Conservation (phyloP, 768 basidiomycete genomes). For the Tubosaeta brunneosetosa region DNA sequence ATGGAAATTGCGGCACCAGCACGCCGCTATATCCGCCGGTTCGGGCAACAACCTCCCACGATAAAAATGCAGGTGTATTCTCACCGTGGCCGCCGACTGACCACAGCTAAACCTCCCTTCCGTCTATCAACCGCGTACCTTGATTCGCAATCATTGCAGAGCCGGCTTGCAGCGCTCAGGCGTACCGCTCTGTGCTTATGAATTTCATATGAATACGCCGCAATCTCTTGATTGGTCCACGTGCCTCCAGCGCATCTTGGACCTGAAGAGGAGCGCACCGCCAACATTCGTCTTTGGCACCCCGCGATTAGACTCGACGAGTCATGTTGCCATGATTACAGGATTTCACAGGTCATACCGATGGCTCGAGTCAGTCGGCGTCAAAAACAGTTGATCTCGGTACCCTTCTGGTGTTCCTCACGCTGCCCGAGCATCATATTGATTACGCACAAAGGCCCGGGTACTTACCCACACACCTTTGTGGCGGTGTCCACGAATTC, state of each 20-base stretch:
- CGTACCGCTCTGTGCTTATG: not conserved
- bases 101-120: not conserved
- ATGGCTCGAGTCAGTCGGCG: not conserved
- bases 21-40: no score
- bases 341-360: not conserved
- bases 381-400: not conserved
- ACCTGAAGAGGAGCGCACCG: not conserved
- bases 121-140: not conserved
- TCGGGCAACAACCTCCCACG: not conserved
- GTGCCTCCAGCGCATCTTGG: not conserved
- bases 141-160: not conserved
- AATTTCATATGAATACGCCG: not conserved
- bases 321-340: no score
- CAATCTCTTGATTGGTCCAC: not conserved
- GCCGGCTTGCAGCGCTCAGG: not conserved
- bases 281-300: not conserved
- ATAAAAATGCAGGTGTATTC: not conserved
- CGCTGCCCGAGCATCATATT: conserved; percentile 2
- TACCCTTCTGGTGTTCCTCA: not conserved
- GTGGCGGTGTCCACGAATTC: conserved; percentile 22
- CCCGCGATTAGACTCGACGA: not conserved
- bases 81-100: not conserved
- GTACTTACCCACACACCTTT: not conserved
- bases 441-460: conserved; percentile 3
- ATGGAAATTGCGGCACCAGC: not conserved